Base-by-base conservation (phyloP, 2,329 filamentous ascomycete genomes). In the Acephala macrosclerotiorum region DNA sequence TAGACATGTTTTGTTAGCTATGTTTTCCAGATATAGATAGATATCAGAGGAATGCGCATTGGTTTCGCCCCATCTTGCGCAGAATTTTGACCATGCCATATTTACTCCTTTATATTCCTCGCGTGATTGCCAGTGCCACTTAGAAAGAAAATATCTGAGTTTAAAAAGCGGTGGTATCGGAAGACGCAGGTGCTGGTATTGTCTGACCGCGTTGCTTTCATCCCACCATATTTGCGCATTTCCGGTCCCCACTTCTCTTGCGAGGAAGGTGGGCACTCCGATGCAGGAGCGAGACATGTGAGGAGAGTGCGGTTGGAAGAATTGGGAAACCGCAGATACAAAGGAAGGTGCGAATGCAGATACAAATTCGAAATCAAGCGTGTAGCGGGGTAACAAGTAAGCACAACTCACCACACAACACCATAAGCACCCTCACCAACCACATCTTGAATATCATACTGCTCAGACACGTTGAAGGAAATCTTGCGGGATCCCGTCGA, bases 381-480 rank as follows among this genome's bases (percentile, higher is more conserved):
- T 22, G 61, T 61, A 57, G 49, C 51, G 57, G 57, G 60, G 65
- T 58, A 65, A 59, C 20, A 53, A 49, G 18, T 33, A 33, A 53
- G 25, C 49, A 49, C 2, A 16, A 82, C 91, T 79, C 87, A 97
- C 94, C 96, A 98, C 73, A 99, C 96, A 71, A 99, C 95, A 79
- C 96, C 96, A 77, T 99, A 99, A 71, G 96, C 96, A 77, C 96
- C 96, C 82, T 99, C 96, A 73, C 96, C 96, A 67, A 99, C 96
- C 58, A 99, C 96, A 89, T 99, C 96, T 80, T 98, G 95, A 72
- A 99, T 99, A 77, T 99, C 96, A 79, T 99, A 99, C 80, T 99
- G 96, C 81, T 99, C 96, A 77, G 94, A 97, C 70, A 99, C 96
- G 78, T 99, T 99, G 89, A 99, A 99, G 64, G 94, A 98, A 79